Base-by-base conservation (phyloP, 805 yeast genomes). In the Grigorovia transvaalensis region DNA sequence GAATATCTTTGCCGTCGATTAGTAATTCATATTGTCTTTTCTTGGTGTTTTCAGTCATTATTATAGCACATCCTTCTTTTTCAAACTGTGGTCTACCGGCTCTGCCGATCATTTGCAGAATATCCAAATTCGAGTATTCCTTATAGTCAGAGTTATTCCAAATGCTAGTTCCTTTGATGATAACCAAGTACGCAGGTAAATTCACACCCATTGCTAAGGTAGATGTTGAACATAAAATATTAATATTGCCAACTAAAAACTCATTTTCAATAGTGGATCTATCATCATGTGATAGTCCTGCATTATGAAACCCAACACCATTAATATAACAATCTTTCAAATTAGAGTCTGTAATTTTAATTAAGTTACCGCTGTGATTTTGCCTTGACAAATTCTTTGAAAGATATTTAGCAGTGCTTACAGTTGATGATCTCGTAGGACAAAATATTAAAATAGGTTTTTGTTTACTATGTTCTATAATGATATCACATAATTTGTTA, bases 1-100 rank as follows among this genome's bases (percentile, higher is more conserved):
- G 58, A 20, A 67, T 65, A 45, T 73, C 75, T 12, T 67, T 62
- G 0, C 80, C 80, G 45, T 69, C 59, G 0, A 74, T 61, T 33
- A 79, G 56, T 12, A 65, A 63, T 51, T 72, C 74, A 59, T 77
- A 79, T n/a, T 62, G 66, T 2, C 53, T 50, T 44, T 66, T 69
- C 50, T 66, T 63, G 4, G 59, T 57, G 1, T 56, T 47, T 12
- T 69, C 70, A 0, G 84, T 79, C 70, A 78, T 66, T 15, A 79
- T 71, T 0, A 78, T 71, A 2, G 79, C 77, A 46, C 70, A 67
- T 4, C 74, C 77, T 40, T 72, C 73, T 3, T 69, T 70, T 57
- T 79, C 83, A 59, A 71, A 78, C 35, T 76, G 80, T 0, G 84
- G 83, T 48, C 84, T 70, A 3, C 85, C 85, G 3, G 85, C 84